Conservation (phyloP, 169 alveolate species). For the Cyclospora cayetanensis region DNA sequence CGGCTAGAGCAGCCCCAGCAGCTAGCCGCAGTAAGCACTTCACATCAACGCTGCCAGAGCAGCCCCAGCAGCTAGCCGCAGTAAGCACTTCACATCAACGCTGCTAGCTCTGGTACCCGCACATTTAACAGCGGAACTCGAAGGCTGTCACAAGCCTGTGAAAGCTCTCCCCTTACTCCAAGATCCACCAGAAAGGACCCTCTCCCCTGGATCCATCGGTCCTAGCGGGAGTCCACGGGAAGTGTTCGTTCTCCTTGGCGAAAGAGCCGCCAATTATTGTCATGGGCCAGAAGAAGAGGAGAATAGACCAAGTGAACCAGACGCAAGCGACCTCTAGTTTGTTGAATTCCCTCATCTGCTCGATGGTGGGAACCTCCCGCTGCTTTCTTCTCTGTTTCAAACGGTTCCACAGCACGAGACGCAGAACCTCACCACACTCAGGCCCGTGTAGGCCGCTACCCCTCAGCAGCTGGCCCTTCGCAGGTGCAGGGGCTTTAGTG, state of each 20-base stretch:
- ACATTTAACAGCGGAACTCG: too few relatives aligned
- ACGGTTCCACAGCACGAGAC: constrained; percentile 87
- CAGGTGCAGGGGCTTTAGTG: not conserved
- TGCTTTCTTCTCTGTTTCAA: constrained; percentile 87
- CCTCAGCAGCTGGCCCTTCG: constrained; percentile 78
- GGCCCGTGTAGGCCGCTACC: constrained; percentile 92
- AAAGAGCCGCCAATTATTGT: constrained; percentile 77
- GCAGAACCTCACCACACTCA: constrained; percentile 85
- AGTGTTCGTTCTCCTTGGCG: constrained; percentile 82
- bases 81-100: too few relatives aligned
- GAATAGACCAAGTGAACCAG: constrained; percentile 84
- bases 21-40: too few relatives aligned
- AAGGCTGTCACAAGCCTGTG: too few relatives aligned
- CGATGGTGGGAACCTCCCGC: constrained; percentile 83
- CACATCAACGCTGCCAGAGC: too few relatives aligned
- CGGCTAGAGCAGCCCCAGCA: too few relatives aligned
- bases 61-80: too few relatives aligned
- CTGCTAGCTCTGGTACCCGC: too few relatives aligned
- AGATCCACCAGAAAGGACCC: constrained; percentile 71
- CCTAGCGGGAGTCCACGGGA: constrained; percentile 87
- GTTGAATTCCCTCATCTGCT: constrained; percentile 82
- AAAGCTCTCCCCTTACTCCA: constrained; percentile 40
- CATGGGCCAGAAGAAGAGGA: constrained; percentile 76
- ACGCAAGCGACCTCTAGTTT: constrained; percentile 79
- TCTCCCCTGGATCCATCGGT: constrained; percentile 73